Conservation (phyloP, 1,284 basidiomycete species). For the Ustilago cynodontis region DNA sequence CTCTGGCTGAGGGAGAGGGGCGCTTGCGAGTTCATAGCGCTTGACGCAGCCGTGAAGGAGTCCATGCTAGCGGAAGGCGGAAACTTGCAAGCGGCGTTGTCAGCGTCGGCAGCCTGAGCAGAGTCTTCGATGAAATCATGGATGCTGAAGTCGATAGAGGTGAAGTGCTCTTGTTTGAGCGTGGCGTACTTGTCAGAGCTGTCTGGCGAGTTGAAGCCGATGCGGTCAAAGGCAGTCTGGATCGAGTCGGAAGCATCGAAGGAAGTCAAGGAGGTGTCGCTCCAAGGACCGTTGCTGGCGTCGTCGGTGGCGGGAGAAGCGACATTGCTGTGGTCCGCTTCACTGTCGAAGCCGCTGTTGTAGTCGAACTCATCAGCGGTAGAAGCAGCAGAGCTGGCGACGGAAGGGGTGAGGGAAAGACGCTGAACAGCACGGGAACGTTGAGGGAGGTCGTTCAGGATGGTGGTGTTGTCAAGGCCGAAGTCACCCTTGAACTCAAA, state of each 20-base stretch:
- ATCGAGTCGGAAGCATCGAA: constrained; percentile 36
- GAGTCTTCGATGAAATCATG: constrained; percentile 60
- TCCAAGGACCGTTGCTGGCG: constrained; percentile 20
- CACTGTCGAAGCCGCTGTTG: constrained; percentile 49
- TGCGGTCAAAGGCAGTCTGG: constrained; percentile 41
- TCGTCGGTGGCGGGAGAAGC: constrained; percentile 36
- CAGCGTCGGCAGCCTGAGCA: constrained; percentile 13
- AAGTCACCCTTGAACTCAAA: constrained; percentile 39
- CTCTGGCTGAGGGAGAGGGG: constrained; percentile 27
- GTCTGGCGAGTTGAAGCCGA: constrained; percentile 40
- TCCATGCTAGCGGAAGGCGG: constrained; percentile 3
- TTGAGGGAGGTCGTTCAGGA: constrained; percentile 43
- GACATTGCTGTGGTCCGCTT: constrained; percentile 36
- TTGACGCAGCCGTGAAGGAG: not conserved
- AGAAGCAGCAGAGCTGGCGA: constrained; percentile 56
- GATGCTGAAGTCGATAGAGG: constrained; percentile 49
- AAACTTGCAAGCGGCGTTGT: constrained; percentile 7
- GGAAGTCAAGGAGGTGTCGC: constrained; percentile 20
- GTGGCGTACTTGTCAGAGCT: constrained; percentile 16
- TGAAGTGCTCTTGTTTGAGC: constrained; percentile 20
- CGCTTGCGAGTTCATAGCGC: constrained; percentile 3
- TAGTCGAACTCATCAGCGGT: constrained; percentile 56
- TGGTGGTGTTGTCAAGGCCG: constrained; percentile 20
- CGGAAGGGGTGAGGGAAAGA: constrained; percentile 55
- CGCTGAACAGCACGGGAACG: constrained; percentile 51